Percentiles rank a stretch among this genome's conserved stretches.
Evolutionary conservation across 2,329 filamentous ascomycete species (phyloP).

Genomic region (Trichophyton equinum): DNA sequence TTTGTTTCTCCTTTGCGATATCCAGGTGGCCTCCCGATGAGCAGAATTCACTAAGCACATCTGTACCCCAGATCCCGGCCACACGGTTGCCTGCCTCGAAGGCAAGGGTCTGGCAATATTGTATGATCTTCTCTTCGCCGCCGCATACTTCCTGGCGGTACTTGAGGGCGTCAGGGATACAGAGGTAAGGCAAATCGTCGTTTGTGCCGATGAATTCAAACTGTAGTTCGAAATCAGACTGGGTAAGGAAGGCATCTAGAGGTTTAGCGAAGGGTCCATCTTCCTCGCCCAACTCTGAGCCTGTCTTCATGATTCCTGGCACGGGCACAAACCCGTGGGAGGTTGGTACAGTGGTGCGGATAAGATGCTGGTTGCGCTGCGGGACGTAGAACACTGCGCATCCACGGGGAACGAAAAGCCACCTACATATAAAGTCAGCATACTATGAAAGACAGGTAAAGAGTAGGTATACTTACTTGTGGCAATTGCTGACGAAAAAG

Average conservation of each 20-base stretch:
- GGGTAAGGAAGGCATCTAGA: constrained; percentile 18
- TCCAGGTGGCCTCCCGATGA: constrained; percentile 14
- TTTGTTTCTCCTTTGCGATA: background rate
- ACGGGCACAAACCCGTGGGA: constrained; percentile 60
- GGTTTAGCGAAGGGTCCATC: background rate
- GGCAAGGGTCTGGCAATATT: constrained; percentile 52
- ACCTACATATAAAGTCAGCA: constrained; percentile 35
- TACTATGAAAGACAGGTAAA: too few species aligned
- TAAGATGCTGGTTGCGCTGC: constrained; percentile 57
- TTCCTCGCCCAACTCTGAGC: background rate
- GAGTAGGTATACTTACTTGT: constrained; percentile 49
- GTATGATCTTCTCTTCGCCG: constrained; percentile 57
- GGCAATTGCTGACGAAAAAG: constrained; percentile 76
- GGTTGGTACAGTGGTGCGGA: constrained; percentile 64
- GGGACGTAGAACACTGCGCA: constrained; percentile 75
- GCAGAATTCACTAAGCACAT: constrained; percentile 48
- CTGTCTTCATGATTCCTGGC: constrained; percentile 11
- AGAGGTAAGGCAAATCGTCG: constrained; percentile 60
- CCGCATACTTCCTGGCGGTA: constrained; percentile 59
- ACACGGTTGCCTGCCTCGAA: constrained; percentile 49
- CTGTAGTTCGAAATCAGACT: constrained; percentile 51
- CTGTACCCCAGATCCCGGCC: constrained; percentile 54
- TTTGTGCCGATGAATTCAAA: constrained; percentile 69
- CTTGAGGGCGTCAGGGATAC: constrained; percentile 55
- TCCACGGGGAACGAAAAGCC: constrained; percentile 69